A percentile compares a stretch with the other conserved stretches of the same genome.
These are phyloP conservation scores for Moricandia moricandioides DNA, from an alignment of 345 rosid species.

Conservation along the genomic window DNA sequence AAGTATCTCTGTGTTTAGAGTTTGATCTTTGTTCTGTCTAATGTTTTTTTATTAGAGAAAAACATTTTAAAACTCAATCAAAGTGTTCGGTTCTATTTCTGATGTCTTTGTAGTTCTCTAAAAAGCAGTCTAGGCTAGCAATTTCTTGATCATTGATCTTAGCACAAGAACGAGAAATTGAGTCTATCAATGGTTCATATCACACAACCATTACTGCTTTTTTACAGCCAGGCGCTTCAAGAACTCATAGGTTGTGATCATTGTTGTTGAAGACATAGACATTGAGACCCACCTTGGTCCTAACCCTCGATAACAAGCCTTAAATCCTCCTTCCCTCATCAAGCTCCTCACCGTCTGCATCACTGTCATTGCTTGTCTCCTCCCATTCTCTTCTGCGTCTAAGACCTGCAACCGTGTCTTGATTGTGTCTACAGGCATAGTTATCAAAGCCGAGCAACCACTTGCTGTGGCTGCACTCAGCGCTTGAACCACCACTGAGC, in stretches of 20 bases:
- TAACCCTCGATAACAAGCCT: slow-evolving; percentile 80
- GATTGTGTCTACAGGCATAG: slow-evolving; percentile 85
- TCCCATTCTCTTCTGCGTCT: slow-evolving; percentile 67
- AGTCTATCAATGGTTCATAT: background rate
- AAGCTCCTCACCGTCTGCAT: slow-evolving; percentile 56
- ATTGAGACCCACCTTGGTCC: slow-evolving; percentile 96
- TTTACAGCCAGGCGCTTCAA: slow-evolving; percentile 74
- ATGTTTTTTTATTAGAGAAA: slow-evolving; percentile 23
- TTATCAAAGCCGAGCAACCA: slow-evolving; percentile 69
- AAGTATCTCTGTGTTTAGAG: slow-evolving; percentile 26
- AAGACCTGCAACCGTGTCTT: slow-evolving; percentile 85
- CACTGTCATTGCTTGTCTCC: slow-evolving; percentile 57
- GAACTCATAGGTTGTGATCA: slow-evolving; percentile 88
- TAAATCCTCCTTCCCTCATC: slow-evolving; percentile 71
- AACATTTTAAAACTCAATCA: slow-evolving; percentile 15
- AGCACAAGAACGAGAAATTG: background rate
- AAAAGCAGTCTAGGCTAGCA: too few species aligned
- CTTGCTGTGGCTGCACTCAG: slow-evolving; percentile 80
- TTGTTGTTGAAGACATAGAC: slow-evolving; percentile 83
- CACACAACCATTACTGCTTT: slow-evolving; percentile 33
- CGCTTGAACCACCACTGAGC: slow-evolving; percentile 60
- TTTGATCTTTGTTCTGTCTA: slow-evolving; percentile 21
- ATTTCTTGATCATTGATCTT: too few species aligned
- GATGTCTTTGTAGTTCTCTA: too few species aligned
- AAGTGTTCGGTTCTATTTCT: background rate